Base-by-base conservation (phyloP, 768 basidiomycete genomes). In the Leccinum longicurvipes region DNA sequence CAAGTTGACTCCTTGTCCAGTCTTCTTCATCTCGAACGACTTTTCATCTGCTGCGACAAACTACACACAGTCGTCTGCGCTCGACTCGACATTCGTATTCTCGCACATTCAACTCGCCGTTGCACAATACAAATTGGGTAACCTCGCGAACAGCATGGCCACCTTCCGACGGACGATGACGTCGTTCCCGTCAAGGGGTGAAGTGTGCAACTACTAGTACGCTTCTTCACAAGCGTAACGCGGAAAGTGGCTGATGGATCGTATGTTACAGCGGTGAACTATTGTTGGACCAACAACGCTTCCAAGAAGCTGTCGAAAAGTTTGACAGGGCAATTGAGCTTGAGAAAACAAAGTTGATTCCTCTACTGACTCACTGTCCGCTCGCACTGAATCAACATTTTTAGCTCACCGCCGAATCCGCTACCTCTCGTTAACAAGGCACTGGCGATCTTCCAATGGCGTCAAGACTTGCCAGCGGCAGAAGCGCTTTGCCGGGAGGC, bases 21-120 rank as follows among this genome's bases (percentile, higher is more conserved):
- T 98, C 36, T 79, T 91, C 70, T 99, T 98, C 76, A 96, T 98
- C 70, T 91, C 94, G 80, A 88, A 86, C 71, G 87, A 97, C 60
- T 98, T 88, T 70, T 75, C 76, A 4, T 79, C 88, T 46, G 97
- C 97, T 0, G 89, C 93, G 17, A 82, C 85, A 64, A 91, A 98
- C 74, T 99, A 98, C 78, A 85, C 81, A 24, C 87, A 91, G 70
- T 95, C 93, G 12, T 89, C 86, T n/a, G 79, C 84, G 56, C 79
- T 98, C 34, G 97, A 99, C 66, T 79, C 86, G 53, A 65, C 77
- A 31, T 99, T 98, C 66, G 93, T 98, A 58, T 99, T 98, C 79
- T 91, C 88, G 58, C 97, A 98, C 64, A 96, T 99, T 58, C 96
- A 99, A 68, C 82, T 93, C 51, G 97, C 96, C 1, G 97, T 98